A percentile compares a stretch with the other conserved stretches of the same genome.
These are phyloP conservation scores for Microbotryum violaceum DNA, from an alignment of 1,284 basidiomycete species.

Conservation along the genomic window DNA sequence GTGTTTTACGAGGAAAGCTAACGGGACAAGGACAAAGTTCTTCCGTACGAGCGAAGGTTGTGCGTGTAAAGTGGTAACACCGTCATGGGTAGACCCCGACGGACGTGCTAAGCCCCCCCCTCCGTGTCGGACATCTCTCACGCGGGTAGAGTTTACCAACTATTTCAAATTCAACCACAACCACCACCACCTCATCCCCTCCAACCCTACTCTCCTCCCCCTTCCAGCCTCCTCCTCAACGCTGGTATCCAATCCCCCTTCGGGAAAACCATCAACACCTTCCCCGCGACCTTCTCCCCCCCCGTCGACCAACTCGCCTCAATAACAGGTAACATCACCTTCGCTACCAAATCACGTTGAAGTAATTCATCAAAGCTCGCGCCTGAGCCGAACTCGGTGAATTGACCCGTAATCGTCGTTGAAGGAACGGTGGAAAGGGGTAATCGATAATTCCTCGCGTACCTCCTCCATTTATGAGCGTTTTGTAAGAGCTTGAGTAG, in stretches of 20 bases:
- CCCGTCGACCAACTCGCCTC: slow-evolving; percentile 80
- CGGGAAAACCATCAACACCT: slow-evolving; percentile 46
- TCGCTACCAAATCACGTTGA: slow-evolving; percentile 52
- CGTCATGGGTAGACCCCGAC: too few species aligned
- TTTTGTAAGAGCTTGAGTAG: slow-evolving; percentile 65
- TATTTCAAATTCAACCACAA: too few species aligned
- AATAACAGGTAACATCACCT: slow-evolving; percentile 60
- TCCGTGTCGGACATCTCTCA: too few species aligned
- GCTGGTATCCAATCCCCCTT: slow-evolving; percentile 14
- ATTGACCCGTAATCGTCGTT: background rate
- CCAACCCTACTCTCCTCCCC: background rate
- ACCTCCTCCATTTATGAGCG: slow-evolving; percentile 65
- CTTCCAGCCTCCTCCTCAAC: slow-evolving; percentile 19
- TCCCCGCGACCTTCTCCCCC: slow-evolving; percentile 59
- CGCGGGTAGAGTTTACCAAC: too few species aligned
- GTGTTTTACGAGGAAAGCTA: too few species aligned
- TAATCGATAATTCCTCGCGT: slow-evolving; percentile 41
- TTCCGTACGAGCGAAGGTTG: too few species aligned
- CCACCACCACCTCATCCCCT: too few species aligned
- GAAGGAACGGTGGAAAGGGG: background rate
- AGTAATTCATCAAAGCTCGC: slow-evolving; percentile 52
- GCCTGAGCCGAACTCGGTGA: slow-evolving; percentile 7
- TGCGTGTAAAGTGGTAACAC: too few species aligned
- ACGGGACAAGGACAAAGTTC: too few species aligned
- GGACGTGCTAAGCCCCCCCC: too few species aligned